A percentile compares a stretch with the other conserved stretches of the same genome.
Evolutionary conservation across 768 basidiomycete genomes (phyloP).

Genomic region (Pleurotus salmoneostramineus): DNA sequence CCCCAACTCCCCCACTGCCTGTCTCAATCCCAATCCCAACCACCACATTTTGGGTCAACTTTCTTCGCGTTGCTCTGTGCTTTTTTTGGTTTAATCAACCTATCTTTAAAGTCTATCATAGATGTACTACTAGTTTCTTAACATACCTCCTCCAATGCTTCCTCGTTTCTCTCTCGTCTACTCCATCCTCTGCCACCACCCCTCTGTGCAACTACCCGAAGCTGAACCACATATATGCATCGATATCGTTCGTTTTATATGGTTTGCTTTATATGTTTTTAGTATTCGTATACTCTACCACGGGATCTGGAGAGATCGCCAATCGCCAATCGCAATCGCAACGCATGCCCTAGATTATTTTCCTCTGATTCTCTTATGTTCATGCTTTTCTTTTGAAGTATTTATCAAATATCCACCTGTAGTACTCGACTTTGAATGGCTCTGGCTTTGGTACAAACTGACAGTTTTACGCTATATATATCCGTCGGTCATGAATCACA

Average conservation of each 20-base stretch:
- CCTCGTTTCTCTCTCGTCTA: constrained; percentile 7
- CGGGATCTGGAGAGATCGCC: too few species aligned
- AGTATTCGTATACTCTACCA: constrained; percentile 10
- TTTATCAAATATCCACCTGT: too few species aligned
- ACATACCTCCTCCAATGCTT: neutral
- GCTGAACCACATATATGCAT: too few species aligned
- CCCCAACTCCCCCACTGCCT: too few species aligned
- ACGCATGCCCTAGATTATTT: constrained; percentile 21
- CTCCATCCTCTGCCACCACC: constrained; percentile 1
- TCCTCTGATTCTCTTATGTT: constrained; percentile 18
- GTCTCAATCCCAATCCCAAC: too few species aligned
- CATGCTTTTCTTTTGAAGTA: constrained; percentile 9
- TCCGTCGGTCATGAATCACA: too few species aligned
- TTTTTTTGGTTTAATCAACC: neutral
- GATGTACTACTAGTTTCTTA: constrained; percentile 12
- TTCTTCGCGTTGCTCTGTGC: neutral
- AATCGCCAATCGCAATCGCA: neutral
- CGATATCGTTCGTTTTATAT: too few species aligned
- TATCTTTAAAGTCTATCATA: constrained; percentile 24
- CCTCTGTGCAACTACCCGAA: neutral
- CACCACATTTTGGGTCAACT: too few species aligned
- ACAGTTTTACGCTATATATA: too few species aligned
- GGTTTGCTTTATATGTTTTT: too few species aligned
- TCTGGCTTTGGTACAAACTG: too few species aligned
- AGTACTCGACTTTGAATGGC: too few species aligned